These are phyloP conservation scores for Lagenaria siceraria DNA, from an alignment of 306 rosid genomes.

Conservation along the genomic window DNA sequence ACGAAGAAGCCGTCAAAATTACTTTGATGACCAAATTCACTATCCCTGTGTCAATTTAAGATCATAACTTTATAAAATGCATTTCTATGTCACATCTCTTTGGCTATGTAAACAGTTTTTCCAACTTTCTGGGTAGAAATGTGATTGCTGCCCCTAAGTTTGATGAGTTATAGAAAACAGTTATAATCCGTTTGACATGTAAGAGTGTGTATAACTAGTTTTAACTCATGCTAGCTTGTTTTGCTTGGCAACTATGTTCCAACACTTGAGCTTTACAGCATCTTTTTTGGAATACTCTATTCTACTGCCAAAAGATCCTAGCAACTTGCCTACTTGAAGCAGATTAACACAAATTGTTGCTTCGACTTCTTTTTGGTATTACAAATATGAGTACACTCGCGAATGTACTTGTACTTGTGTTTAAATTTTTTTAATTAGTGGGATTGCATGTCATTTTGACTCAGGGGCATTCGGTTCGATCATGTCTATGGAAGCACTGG, in stretches of 20 bases:
- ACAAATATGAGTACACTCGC: background rate
- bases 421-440: background rate
- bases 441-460: conserved; percentile 12
- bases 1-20: background rate
- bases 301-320: background rate
- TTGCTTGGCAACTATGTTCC: background rate
- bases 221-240: background rate
- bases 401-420: background rate
- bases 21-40: background rate
- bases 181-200: background rate
- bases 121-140: background rate
- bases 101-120: background rate
- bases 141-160: background rate
- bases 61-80: background rate
- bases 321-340: background rate
- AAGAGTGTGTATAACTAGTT: background rate
- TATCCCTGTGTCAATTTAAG: background rate
- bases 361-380: background rate
- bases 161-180: background rate
- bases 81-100: background rate
- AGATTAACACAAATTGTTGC: background rate
- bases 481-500: conserved; percentile 95
- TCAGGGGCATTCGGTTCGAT: conserved; percentile 70
- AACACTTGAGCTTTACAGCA: background rate
- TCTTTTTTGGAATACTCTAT: background rate